Percentiles rank a stretch among this genome's conserved stretches.
These are phyloP conservation scores for Suillus spraguei DNA, from an alignment of 768 basidiomycete species.

Conservation along the genomic window DNA sequence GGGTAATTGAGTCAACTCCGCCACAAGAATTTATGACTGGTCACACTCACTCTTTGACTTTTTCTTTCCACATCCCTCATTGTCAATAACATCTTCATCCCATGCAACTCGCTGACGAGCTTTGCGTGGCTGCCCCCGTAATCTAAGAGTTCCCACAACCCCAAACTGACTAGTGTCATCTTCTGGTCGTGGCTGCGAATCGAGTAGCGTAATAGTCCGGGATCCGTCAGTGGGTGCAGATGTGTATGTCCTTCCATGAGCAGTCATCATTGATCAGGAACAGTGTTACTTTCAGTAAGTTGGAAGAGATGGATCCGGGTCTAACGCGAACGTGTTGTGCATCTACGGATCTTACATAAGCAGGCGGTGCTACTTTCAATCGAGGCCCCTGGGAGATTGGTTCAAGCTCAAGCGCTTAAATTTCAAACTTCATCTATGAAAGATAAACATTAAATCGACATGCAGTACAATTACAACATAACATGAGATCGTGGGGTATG, in stretches of 20 bases:
- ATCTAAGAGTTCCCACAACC: constrained; percentile 53
- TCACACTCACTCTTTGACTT: constrained; percentile 84
- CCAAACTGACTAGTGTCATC: constrained; percentile 27
- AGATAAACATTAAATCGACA: constrained; percentile 22
- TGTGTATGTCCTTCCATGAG: constrained; percentile 37
- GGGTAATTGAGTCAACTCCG: constrained; percentile 1
- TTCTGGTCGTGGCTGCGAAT: constrained; percentile 36
- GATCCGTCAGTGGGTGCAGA: constrained; percentile 54
- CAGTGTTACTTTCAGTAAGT: constrained; percentile 2
- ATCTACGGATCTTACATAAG: constrained; percentile 6
- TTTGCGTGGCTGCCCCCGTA: constrained; percentile 54
- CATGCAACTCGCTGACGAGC: constrained; percentile 70
- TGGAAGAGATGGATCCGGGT: background rate
- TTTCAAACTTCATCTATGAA: background rate
- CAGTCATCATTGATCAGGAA: constrained; percentile 20
- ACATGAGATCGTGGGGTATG: constrained; percentile 17
- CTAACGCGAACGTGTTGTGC: background rate
- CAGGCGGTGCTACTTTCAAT: background rate
- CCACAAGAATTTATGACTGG: background rate
- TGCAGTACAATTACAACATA: constrained; percentile 27
- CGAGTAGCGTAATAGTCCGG: constrained; percentile 51
- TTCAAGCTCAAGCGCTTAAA: background rate
- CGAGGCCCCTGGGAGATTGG: background rate
- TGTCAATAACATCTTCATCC: constrained; percentile 86
- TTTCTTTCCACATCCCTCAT: constrained; percentile 87